Evolutionary conservation across 1,139 yeast genomes (phyloP).

Genomic region (Sugiyamaella xylanicola): DNA sequence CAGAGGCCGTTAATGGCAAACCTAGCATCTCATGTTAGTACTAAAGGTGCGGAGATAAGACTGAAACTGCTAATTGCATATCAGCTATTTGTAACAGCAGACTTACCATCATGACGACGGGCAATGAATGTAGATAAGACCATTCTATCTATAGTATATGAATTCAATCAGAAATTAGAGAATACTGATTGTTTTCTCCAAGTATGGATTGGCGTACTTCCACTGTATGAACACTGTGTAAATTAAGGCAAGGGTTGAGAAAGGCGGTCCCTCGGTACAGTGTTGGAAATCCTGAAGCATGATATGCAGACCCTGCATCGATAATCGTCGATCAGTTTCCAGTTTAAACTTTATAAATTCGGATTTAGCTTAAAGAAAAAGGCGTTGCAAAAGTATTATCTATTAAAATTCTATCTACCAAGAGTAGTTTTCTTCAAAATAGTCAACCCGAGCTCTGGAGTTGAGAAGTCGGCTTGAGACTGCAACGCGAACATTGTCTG

Average conservation of each 20-base stretch:
- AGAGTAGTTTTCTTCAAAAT: slow-evolving; percentile 48
- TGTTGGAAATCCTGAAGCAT: background rate
- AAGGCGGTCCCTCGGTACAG: background rate
- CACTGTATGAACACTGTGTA: slow-evolving; percentile 11
- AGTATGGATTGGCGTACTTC: background rate
- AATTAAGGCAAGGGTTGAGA: slow-evolving; percentile 6
- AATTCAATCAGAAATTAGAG: background rate
- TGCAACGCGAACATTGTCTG: slow-evolving; percentile 43
- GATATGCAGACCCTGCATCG: background rate
- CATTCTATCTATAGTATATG: slow-evolving; percentile 24
- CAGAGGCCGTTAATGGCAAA: slow-evolving; percentile 89
- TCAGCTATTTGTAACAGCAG: background rate
- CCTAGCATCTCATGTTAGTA: slow-evolving; percentile 46
- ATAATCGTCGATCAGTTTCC: background rate
- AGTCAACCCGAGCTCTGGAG: slow-evolving; percentile 42
- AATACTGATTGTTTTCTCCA: background rate
- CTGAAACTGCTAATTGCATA: no score
- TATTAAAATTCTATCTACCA: slow-evolving; percentile 34
- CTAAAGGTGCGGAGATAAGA: slow-evolving; percentile 16
- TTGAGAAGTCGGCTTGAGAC: slow-evolving; percentile 25
- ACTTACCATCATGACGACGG: slow-evolving; percentile 39
- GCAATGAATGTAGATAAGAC: slow-evolving; percentile 37
- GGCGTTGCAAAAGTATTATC: slow-evolving; percentile 3
- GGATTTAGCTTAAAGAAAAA: no score
- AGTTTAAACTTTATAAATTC: background rate